A percentile compares a stretch with the other conserved stretches of the same genome.
phyloP scores from a whole-genome alignment of 805 yeast species.

The Cyberlindnera euphorbiiphila region DNA sequence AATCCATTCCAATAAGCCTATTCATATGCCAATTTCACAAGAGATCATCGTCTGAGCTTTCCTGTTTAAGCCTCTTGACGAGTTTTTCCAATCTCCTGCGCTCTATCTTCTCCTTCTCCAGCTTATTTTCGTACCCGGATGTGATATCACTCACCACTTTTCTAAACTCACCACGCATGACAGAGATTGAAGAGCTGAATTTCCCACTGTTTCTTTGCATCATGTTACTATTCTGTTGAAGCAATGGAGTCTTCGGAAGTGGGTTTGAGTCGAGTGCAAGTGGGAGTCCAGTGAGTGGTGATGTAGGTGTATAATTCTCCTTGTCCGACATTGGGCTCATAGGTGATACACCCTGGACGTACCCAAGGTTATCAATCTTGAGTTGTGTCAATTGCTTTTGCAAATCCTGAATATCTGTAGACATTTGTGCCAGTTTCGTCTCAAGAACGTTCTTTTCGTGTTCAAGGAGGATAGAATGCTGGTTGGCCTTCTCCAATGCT shows the following conservation, averaged over 20 bases:
- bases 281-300: constrained; percentile 26
- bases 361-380: constrained; percentile 27
- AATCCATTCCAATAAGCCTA: no score
- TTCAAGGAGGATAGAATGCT: constrained; percentile 34
- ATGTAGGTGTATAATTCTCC: constrained; percentile 24
- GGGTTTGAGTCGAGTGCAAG: constrained; percentile 14
- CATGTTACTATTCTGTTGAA: constrained; percentile 19
- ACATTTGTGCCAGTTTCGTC: constrained; percentile 30
- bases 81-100: constrained; percentile 42
- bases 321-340: constrained; percentile 14
- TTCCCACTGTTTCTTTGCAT: constrained; percentile 11
- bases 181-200: constrained; percentile 42
- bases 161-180: constrained; percentile 65
- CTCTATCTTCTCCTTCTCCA: constrained; percentile 51
- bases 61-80: constrained; percentile 31
- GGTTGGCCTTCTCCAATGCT: constrained; percentile 35
- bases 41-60: constrained; percentile 14
- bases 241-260: constrained; percentile 24
- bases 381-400: constrained; percentile 42
- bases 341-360: constrained; percentile 12
- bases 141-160: constrained; percentile 60
- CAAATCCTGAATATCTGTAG: constrained; percentile 39
- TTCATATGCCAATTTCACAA: constrained; percentile 3
- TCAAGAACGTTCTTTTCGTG: constrained; percentile 34
- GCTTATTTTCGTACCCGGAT: constrained; percentile 54